Base-by-base conservation (phyloP, 352 stramenopile species). In the Phytophthora ramorum region DNA sequence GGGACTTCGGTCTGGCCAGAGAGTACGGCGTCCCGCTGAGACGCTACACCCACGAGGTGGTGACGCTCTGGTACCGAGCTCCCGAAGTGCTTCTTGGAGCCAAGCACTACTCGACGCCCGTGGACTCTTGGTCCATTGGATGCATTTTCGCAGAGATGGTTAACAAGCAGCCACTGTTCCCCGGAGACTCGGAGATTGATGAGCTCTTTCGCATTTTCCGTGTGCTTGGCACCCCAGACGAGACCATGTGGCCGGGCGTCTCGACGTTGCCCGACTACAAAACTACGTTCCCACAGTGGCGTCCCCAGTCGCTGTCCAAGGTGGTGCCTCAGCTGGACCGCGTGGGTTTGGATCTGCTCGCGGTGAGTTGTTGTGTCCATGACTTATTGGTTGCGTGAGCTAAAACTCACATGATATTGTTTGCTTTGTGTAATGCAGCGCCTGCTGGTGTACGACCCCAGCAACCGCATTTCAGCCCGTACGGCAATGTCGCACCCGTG, bases 161-260 rank as follows among this genome's bases (percentile, higher is more conserved):
- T 47, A 97, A 93, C 64, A 92, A 94, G 48, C 85, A 93, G 71
- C 88, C 88, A 22, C 66, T 97, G 7, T 96, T 96, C 58, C 88
- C 89, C 6, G 96, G 96, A 14, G 96, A 99, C 71, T 99, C 95
- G 22, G 98, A 99, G 79, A 99, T 99, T 73, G 97, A 99, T 73
- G 95, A 99, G 71, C 79, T 99, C 24, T 99, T 98, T 76, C 98
- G 98, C 45, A 99, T 99, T 58, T 99, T 99, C 76, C 81, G 85
- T 13, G 92, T 98, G 28, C 73, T 99, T 6, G 98, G 98, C 24
- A 99, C 98, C 9, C 98, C 98, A 0, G 97, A 96, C 56, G 98
- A 99, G 72, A 69, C 87, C 34, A 80, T 95, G 17, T 99, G 98
- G 98, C 96, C 96, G 4, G 97, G 97, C 32, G 97, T 99, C 0